A percentile compares a stretch with the other conserved stretches of the same genome.
These are phyloP conservation scores for Lotus japonicus DNA, from an alignment of 306 rosid genomes.

Conservation along the genomic window DNA sequence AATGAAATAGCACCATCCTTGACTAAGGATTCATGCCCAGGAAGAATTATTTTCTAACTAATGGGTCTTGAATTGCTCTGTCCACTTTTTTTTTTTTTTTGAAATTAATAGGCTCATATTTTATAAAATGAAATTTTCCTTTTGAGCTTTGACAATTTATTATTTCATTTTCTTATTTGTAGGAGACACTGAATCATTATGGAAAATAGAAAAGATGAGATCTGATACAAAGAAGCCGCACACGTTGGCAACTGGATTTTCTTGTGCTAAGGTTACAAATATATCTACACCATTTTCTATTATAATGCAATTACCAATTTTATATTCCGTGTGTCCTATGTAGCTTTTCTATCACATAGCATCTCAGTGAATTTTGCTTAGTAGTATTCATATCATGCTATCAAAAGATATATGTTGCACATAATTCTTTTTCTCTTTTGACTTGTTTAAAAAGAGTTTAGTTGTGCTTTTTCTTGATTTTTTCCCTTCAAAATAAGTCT, in stretches of 20 bases:
- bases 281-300: not conserved
- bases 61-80: not conserved
- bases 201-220: conserved; percentile 75
- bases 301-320: not conserved
- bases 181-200: conserved; percentile 67
- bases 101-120: not conserved
- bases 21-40: not conserved
- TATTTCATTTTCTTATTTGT: conserved; percentile 20
- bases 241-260: conserved; percentile 59
- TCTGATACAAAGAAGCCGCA: conserved; percentile 62
- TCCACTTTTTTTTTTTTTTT: not conserved
- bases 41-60: not conserved
- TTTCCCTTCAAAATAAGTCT: not conserved
- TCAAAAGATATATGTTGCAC: not conserved
- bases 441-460: not conserved
- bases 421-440: not conserved
- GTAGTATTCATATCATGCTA: not conserved
- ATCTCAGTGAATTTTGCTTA: not conserved
- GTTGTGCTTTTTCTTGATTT: not conserved
- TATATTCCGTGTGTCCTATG: not conserved
- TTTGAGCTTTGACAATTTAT: conserved; percentile 21
- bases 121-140: not conserved
- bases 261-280: conserved; percentile 70
- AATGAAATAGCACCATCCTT: not conserved
- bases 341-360: not conserved